phyloP scores from a whole-genome alignment of 1,139 yeast species.

The Blastobotrys apis region DNA sequence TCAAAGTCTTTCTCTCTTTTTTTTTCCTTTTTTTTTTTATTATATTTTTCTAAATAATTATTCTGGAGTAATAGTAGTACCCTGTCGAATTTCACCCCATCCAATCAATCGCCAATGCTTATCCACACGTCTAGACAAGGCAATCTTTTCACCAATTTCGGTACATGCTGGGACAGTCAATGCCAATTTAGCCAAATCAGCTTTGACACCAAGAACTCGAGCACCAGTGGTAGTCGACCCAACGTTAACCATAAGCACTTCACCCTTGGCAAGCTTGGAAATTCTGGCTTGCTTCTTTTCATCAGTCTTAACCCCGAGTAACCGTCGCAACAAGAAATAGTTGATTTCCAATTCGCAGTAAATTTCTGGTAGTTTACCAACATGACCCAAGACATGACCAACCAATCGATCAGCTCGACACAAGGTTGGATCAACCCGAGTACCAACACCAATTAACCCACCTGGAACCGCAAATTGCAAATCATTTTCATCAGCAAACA shows the following conservation, averaged over 20 bases:
- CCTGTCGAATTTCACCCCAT: conserved; percentile 98
- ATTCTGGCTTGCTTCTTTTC: conserved; percentile 98
- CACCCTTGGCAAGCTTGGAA: conserved; percentile 88
- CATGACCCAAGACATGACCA: conserved; percentile 98
- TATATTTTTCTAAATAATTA: neutral
- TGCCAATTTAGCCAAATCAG: conserved; percentile 98
- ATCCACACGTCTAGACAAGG: conserved; percentile 97
- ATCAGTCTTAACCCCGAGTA: conserved; percentile 97
- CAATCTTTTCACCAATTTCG: conserved; percentile 96
- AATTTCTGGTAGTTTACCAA: conserved; percentile 90
- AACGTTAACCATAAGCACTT: conserved; percentile 97
- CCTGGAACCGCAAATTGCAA: conserved; percentile 99
- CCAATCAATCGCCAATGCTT: conserved; percentile 99
- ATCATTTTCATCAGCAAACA: conserved; percentile 97
- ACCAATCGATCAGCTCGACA: conserved; percentile 99
- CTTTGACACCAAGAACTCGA: conserved; percentile 94
- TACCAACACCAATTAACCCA: conserved; percentile 99
- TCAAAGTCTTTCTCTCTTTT: neutral
- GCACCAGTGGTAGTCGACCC: conserved; percentile 99
- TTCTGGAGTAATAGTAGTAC: conserved; percentile 39
- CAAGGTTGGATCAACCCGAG: conserved; percentile 96
- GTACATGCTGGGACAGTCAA: conserved; percentile 99
- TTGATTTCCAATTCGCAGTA: conserved; percentile 97
- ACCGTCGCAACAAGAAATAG: conserved; percentile 92
- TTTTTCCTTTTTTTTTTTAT: neutral